Conservation (phyloP, 2,329 filamentous ascomycete species). For the Aspergillus sp. region DNA sequence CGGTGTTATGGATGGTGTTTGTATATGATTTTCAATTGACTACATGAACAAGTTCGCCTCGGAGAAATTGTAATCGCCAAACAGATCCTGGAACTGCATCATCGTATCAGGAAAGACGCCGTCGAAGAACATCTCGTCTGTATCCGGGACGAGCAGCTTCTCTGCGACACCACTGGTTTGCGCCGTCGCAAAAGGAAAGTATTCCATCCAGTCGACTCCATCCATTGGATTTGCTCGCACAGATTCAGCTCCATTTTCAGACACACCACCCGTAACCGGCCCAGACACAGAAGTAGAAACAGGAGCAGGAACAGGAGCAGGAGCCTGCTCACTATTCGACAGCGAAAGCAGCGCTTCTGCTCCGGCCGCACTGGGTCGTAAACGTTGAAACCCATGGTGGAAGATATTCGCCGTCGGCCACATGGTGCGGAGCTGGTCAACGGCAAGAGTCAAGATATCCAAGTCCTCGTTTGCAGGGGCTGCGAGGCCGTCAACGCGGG, state of each 20-base stretch:
- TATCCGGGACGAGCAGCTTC: conserved; percentile 8
- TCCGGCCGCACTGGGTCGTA: conserved; percentile 14
- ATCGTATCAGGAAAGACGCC: conserved; percentile 5
- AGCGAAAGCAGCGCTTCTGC: background rate
- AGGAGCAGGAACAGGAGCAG: background rate
- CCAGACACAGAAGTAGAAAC: background rate
- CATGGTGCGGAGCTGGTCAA: conserved; percentile 35
- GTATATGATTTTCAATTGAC: background rate
- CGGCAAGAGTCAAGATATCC: conserved; percentile 31
- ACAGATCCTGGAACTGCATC: conserved; percentile 11
- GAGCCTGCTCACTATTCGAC: background rate
- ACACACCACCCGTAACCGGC: no score
- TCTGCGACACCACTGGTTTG: conserved; percentile 10
- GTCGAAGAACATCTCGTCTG: conserved; percentile 7
- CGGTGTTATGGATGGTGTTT: background rate
- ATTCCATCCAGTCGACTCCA: conserved; percentile 9
- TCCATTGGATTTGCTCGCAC: background rate
- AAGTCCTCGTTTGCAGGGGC: conserved; percentile 35
- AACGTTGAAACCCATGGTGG: conserved; percentile 31
- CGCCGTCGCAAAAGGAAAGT: conserved; percentile 11
- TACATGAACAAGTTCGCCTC: conserved; percentile 7
- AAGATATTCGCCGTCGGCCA: conserved; percentile 42
- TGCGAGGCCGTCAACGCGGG: conserved; percentile 31
- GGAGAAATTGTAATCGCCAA: background rate
- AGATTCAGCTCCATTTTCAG: no score